phyloP scores from a whole-genome alignment of 768 basidiomycete species.

The Termitomyces sp. region DNA sequence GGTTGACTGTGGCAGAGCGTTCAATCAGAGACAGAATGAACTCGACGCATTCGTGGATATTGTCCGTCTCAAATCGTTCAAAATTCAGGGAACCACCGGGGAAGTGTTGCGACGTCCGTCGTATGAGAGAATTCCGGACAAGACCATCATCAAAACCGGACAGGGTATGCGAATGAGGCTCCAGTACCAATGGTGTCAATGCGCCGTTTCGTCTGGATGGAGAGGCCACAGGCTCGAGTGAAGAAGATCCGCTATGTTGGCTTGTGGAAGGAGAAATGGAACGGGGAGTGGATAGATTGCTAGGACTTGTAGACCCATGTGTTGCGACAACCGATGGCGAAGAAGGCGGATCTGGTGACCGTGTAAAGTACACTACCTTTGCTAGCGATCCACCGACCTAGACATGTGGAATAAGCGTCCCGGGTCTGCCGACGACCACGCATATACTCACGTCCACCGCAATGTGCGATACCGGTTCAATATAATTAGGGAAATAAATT shows the following conservation, averaged over 20 bases:
- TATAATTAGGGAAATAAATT: conserved; percentile 96
- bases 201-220: conserved; percentile 55
- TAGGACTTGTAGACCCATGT: conserved; percentile 46
- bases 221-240: conserved; percentile 22
- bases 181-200: conserved; percentile 78
- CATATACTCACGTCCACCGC: conserved; percentile 82
- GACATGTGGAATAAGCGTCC: conserved; percentile 10
- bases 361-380: conserved; percentile 98
- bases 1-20: conserved; percentile 79
- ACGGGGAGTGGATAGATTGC: conserved; percentile 40
- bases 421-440: conserved; percentile 5
- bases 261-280: conserved; percentile 38
- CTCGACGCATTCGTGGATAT: conserved; percentile 76
- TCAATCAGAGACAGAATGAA: conserved; percentile 88
- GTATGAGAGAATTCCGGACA: conserved; percentile 61
- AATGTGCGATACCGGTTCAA: conserved; percentile 95
- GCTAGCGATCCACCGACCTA: conserved; percentile 97
- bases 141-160: conserved; percentile 36
- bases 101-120: conserved; percentile 74
- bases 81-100: conserved; percentile 98
- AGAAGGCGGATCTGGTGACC: conserved; percentile 80
- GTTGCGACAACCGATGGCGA: conserved; percentile 69
- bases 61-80: conserved; percentile 91
- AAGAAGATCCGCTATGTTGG: conserved; percentile 22
- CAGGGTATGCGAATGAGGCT: conserved; percentile 35